These are phyloP conservation scores for Cercospora berteroae DNA, from an alignment of 2,329 filamentous ascomycete species.

Conservation along the genomic window DNA sequence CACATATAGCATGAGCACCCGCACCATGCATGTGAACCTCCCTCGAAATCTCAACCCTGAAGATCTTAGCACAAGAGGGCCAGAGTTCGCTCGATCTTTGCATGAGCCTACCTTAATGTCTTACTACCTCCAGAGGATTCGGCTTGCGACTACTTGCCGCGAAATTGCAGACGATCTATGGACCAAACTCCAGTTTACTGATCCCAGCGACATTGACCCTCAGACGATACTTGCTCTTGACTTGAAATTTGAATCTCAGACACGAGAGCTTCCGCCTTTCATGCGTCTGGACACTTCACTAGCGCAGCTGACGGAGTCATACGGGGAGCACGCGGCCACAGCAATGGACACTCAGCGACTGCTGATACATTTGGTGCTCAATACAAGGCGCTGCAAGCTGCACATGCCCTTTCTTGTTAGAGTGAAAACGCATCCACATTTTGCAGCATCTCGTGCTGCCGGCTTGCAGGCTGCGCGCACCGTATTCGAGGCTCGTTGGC, in stretches of 20 bases:
- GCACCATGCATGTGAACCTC: slow-evolving; percentile 43
- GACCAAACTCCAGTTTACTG: slow-evolving; percentile 27
- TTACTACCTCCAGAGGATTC: slow-evolving; percentile 46
- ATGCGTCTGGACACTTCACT: slow-evolving; percentile 17
- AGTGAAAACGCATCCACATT: slow-evolving; percentile 20
- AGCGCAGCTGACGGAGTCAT: slow-evolving; percentile 15
- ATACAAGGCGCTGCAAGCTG: slow-evolving; percentile 30
- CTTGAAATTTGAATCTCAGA: slow-evolving; percentile 21
- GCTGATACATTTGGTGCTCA: slow-evolving; percentile 26
- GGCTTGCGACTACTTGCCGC: slow-evolving; percentile 43
- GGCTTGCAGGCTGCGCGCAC: slow-evolving; percentile 29
- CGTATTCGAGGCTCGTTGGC: slow-evolving; percentile 18
- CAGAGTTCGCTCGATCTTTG: slow-evolving; percentile 32
- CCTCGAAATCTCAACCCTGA: slow-evolving; percentile 47
- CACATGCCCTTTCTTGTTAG: slow-evolving; percentile 34
- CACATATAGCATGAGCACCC: slow-evolving; percentile 44
- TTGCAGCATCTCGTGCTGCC: slow-evolving; percentile 22
- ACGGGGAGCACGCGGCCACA: slow-evolving; percentile 8
- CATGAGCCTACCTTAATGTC: slow-evolving; percentile 46
- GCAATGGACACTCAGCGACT: slow-evolving; percentile 16
- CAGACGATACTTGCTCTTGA: slow-evolving; percentile 25
- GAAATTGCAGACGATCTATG: slow-evolving; percentile 40
- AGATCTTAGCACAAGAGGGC: slow-evolving; percentile 33
- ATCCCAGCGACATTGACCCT: slow-evolving; percentile 21
- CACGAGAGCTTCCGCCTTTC: slow-evolving; percentile 23